These are phyloP conservation scores for Aspergillus luchuensis DNA, from an alignment of 2,329 filamentous ascomycete genomes.

Conservation along the genomic window DNA sequence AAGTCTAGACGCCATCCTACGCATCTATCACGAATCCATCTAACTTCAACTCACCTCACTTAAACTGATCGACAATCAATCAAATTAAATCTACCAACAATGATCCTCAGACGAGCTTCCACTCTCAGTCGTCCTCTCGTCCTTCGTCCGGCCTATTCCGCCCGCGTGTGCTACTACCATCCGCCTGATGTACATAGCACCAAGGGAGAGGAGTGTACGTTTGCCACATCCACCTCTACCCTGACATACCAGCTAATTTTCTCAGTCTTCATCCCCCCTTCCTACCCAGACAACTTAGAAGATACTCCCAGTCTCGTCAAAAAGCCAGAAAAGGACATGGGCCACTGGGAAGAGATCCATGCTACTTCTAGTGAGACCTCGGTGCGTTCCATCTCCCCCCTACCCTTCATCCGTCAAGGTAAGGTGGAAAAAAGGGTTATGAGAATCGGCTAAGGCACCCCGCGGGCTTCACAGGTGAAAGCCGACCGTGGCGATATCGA, in stretches of 20 bases:
- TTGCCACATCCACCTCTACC: too few relatives aligned
- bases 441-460: not conserved
- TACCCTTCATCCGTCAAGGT: not conserved
- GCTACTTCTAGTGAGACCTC: slow-evolving; percentile 16
- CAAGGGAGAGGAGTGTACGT: slow-evolving; percentile 15
- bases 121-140: not conserved
- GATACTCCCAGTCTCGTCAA: slow-evolving; percentile 12
- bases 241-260: not conserved
- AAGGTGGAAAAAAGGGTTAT: too few relatives aligned
- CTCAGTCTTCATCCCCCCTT: slow-evolving; percentile 15
- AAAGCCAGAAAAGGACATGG: not conserved
- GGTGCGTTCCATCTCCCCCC: slow-evolving; percentile 1
- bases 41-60: not conserved
- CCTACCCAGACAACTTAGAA: slow-evolving; percentile 17
- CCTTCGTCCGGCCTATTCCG: not conserved
- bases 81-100: not conserved
- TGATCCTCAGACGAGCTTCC: not conserved
- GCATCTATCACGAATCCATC: not conserved
- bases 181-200: slow-evolving; percentile 4
- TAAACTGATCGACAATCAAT: not conserved
- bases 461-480: slow-evolving; percentile 11
- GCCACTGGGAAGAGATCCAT: slow-evolving; percentile 18
- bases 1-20: not conserved
- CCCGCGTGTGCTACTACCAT: not conserved
- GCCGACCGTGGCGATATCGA: slow-evolving; percentile 20